Conservation (phyloP, 2,329 filamentous ascomycete species). For the Alternaria triticina region DNA sequence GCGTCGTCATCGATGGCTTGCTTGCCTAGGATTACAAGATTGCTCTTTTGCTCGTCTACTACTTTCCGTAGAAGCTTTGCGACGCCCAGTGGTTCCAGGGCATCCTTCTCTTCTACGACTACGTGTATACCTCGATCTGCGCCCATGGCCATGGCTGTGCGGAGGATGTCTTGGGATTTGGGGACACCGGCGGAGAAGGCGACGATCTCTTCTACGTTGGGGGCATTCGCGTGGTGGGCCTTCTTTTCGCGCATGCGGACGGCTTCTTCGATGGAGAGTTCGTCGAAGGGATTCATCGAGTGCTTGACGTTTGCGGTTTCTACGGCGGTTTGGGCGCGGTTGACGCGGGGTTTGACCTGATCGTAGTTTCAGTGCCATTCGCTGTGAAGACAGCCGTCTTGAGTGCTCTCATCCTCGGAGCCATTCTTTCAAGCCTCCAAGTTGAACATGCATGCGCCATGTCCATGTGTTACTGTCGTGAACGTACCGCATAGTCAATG, state of each 20-base stretch:
- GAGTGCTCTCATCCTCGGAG: not conserved
- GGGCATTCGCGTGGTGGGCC: constrained; percentile 50
- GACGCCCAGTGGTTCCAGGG: constrained; percentile 87
- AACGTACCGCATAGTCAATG: constrained; percentile 63
- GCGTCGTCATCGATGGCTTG: constrained; percentile 98
- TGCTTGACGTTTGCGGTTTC: constrained; percentile 94
- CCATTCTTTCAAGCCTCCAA: not conserved
- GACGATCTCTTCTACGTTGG: constrained; percentile 82
- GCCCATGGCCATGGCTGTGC: constrained; percentile 98
- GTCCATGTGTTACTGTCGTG: not conserved
- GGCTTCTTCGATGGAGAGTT: constrained; percentile 95
- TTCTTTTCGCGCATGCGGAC: constrained; percentile 88
- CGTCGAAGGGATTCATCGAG: constrained; percentile 99
- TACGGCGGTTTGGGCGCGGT: constrained; percentile 79
- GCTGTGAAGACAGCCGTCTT: not conserved
- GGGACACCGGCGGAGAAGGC: constrained; percentile 85
- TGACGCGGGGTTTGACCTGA: constrained; percentile 73
- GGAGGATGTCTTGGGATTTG: constrained; percentile 86
- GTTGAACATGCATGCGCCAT: not conserved
- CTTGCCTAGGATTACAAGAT: constrained; percentile 93
- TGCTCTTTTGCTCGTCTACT: constrained; percentile 83
- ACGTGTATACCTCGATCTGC: constrained; percentile 92
- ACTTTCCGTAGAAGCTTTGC: constrained; percentile 85
- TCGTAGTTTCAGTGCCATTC: not conserved
- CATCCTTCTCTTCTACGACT: constrained; percentile 63